Evolutionary conservation across 208 protist genomes (phyloP), one percentile per base, ranked within the genome.

Genomic region (Trypanosoma theileri): DNA sequence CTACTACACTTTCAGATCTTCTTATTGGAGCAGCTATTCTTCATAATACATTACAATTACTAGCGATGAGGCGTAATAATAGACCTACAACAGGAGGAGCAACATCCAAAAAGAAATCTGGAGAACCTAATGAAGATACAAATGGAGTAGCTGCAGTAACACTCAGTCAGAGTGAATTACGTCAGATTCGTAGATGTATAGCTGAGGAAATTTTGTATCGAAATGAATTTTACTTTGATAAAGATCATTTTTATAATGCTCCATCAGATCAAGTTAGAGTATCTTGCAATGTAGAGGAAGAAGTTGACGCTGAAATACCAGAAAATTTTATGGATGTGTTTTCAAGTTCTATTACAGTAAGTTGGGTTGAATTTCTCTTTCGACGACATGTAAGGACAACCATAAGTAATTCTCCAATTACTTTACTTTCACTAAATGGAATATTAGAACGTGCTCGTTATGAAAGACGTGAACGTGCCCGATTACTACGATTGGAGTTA

Each of bases 291-390:
- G 52, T 59, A 21, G 70, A 72, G 19, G 76, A 71, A 50, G 46
- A 69, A 52, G 42, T 77, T 58, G 62, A 71, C 51, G 0, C 71
- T 62, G 53, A 72, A 56, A 41, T 26, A 7, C 3, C 61, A 14
- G 6, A 14, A 7, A 24, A 51, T n/a, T n/a, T 66, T 19, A 59
- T 42, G 7, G 24, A 45, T 24, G 59, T 52, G 10, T 4, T 53
- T 42, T 48, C 62, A 17, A 46, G 8, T 60, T 58, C 76, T 40
- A 77, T 91, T 62, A 81, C 76, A 9, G 54, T 62, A 1, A 45
- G 75, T 19, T 93, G 84, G 84, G 78, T 93, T 9, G 87, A 93
- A 65, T 75, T 81, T 22, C 71, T 93, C 13, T 93, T 93, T 59
- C 77, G 75, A 0, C 77, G 87, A 14, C 84, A 93, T 63, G 74